Conservation (phyloP, 2,329 filamentous ascomycete genomes). For the Zelopaecilomyces penicillatus region DNA sequence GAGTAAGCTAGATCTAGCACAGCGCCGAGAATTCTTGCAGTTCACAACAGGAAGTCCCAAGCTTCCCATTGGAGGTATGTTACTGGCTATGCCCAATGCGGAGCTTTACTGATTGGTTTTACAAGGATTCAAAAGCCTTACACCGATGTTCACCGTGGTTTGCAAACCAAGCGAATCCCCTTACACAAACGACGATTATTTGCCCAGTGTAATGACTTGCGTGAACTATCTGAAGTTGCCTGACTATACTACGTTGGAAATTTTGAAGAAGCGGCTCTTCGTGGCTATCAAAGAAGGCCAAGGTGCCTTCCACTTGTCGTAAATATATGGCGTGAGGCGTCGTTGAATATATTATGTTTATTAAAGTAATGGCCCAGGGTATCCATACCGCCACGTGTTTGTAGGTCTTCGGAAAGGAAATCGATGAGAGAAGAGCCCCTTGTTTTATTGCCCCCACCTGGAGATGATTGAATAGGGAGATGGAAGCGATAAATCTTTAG, state of each 20-base stretch:
- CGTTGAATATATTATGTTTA: too few species aligned
- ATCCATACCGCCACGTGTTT: too few species aligned
- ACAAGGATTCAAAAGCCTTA: constrained; percentile 88
- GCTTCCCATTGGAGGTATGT: constrained; percentile 86
- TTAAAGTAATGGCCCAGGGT: too few species aligned
- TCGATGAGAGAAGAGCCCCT: too few species aligned
- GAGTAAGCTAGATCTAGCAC: constrained; percentile 68
- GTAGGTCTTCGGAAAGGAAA: too few species aligned
- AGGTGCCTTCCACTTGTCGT: constrained; percentile 94
- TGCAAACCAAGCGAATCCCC: constrained; percentile 97
- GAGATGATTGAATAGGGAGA: too few species aligned
- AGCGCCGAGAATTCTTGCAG: constrained; percentile 89
- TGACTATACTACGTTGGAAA: constrained; percentile 74
- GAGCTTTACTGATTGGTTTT: constrained; percentile 27
- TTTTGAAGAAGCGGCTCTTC: constrained; percentile 69
- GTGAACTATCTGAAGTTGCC: constrained; percentile 98
- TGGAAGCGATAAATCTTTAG: too few species aligned
- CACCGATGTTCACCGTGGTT: constrained; percentile 97
- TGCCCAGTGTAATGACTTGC: constrained; percentile 99
- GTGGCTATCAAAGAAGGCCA: constrained; percentile 92
- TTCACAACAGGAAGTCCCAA: constrained; percentile 98
- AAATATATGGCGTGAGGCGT: too few species aligned
- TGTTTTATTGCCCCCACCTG: too few species aligned
- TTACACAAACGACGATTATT: constrained; percentile 88
- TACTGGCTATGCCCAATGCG: background rate